Evolutionary conservation across 352 stramenopile genomes (phyloP), one percentile per base, ranked within the genome.

Genomic region (Pythium apleroticum): DNA sequence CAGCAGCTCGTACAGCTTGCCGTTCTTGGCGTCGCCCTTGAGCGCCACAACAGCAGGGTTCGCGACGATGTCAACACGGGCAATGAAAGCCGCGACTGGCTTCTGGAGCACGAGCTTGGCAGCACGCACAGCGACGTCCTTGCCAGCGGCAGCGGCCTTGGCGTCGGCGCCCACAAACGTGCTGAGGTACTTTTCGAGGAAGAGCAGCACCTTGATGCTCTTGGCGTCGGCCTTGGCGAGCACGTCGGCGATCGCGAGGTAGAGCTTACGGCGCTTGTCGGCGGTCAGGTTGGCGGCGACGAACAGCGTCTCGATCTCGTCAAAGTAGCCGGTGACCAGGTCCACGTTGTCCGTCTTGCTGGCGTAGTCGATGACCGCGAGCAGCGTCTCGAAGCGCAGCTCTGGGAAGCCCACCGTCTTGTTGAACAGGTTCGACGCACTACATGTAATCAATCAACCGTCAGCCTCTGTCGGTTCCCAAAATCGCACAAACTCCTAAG

Each of bases 71-170:
- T 92, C 88, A 53, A 97, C 78, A 66, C 96, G 89, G n/a, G 90
- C 78, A 30, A 89, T 70, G 69, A 98, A 98, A 61, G 90, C 88
- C 49, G 89, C 80, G 58, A 98, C 78, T 4, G 95, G 93, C 68
- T 97, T 85, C 65, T 93, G 78, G 58, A 98, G 87, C 58, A 95
- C 88, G 57, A 94, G 80, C 60, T 95, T 84, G 24, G 77, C 80
- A 7, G 90, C 90, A 56, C 90, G 92, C 28, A 90, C 71, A 6
- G 91, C 86, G 33, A 91, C 81, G 60, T 86, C 72, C 68, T 93
- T 92, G 56, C 84, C 89, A 9, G 73, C 72, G 25, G 69, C 69
- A 11, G 82, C 66, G 24, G 89, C 76, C 66, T 91, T 80, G 28
- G 70, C 76, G 57, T 88, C 80, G 53, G 73, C 70, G 30, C 71